Conservation (phyloP, 441 rosid genomes). For the Sinapis alba region DNA sequence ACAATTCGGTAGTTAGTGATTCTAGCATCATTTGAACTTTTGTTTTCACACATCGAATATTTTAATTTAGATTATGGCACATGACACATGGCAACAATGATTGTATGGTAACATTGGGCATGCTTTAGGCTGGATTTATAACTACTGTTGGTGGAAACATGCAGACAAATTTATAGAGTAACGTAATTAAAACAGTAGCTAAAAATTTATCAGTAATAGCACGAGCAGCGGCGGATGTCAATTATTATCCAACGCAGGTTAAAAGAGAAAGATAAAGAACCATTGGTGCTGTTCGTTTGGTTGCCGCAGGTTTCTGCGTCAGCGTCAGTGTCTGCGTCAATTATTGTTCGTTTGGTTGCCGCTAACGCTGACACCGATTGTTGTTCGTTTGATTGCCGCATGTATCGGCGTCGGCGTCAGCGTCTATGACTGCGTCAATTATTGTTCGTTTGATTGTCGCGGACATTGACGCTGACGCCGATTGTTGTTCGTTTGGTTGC, state of each 20-base stretch:
- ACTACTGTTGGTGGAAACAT: not conserved
- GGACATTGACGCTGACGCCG: no score
- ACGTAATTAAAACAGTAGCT: not conserved
- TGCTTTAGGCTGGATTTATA: not conserved
- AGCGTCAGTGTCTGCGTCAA: no score
- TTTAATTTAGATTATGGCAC: not conserved
- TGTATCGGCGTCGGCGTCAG: no score
- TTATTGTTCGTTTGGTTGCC: no score
- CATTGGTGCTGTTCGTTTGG: no score
- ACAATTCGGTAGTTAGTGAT: constrained; percentile 19
- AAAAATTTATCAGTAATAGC: no score
- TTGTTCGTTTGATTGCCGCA: no score
- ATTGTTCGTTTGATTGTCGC: no score
- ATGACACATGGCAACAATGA: not conserved
- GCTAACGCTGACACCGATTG: no score
- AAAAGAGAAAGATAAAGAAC: not conserved
- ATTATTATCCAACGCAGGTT: not conserved
- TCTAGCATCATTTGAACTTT: constrained; percentile 9
- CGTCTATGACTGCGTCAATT: no score
- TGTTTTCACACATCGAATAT: not conserved
- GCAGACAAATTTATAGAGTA: not conserved
- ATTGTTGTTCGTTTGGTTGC: no score
- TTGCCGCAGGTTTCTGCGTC: no score
- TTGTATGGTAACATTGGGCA: not conserved
- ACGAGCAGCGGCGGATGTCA: not conserved